Evolutionary conservation across 345 rosid genomes (phyloP), one percentile per base, ranked within the genome.

Genomic region (Rhizophora apiculata): DNA sequence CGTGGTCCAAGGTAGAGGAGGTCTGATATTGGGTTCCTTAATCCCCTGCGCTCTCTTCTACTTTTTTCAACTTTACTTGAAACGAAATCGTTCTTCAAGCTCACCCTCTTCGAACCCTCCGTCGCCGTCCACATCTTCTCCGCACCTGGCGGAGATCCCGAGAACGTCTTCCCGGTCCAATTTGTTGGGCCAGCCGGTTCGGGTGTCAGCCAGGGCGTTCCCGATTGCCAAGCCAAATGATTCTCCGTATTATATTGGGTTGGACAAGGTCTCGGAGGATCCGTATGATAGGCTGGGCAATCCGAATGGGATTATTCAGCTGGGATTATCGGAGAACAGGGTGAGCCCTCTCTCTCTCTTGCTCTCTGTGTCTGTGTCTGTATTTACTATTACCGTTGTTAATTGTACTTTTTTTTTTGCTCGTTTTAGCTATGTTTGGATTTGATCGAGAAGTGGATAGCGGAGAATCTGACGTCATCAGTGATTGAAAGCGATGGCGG

Each of bases 1-100:
- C 32, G 84, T 91, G 0, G 85, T 86, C 32, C 93, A 90, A 72
- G 96, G 96, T 67, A 81, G 97, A 66, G 92, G 92, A 3, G 97
- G 98, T 59, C 81, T 91, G 53, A 77, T 90, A 65, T 63, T 89
- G 37, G 97, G 98, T 65, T 86, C 96, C 52, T 80, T 93, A 10
- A 89, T 93, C 69, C 98, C 98, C 26, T 93, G 98, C 48, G 84
- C 96, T 68, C 94, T 93, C 64, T 85, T 88, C 81, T 90, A 84
- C 92, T 83, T 85, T 60, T 83, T 87, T 73, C 95, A 87, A 71
- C 85, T 86, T 29, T 86, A 87, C 81, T 69, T 89, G 1, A 90
- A 86, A 79, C 93, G 96, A 27, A 69, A 83, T 65, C 92, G 96
- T 63, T 73, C 88, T 63, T 69, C 82, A 0, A 32, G 10, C 4